A percentile compares a stretch with the other conserved stretches of the same genome.
These are phyloP conservation scores for Colletotrichum truncatum DNA, from an alignment of 2,329 filamentous ascomycete species.

Conservation along the genomic window DNA sequence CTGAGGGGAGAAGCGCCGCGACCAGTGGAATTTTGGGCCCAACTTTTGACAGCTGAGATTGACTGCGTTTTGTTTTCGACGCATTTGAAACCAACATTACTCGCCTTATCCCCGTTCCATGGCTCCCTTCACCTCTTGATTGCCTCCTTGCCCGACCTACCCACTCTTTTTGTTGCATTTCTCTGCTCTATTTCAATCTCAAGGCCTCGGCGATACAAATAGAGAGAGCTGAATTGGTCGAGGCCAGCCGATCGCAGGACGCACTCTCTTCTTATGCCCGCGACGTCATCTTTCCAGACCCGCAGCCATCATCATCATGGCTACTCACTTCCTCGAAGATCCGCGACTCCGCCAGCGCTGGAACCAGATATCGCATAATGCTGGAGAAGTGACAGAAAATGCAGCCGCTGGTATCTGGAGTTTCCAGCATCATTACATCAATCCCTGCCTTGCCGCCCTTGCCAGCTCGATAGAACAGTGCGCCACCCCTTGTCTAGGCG, in stretches of 20 bases:
- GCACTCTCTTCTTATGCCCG: constrained; percentile 2
- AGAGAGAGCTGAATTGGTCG: constrained; percentile 4
- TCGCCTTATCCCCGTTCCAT: constrained; percentile 18
- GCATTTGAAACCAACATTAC: constrained; percentile 29
- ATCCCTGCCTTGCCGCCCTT: constrained; percentile 79
- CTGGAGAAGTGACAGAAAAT: constrained; percentile 89
- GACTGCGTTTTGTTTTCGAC: constrained; percentile 24
- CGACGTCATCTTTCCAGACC: constrained; percentile 20
- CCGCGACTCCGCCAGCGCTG: constrained; percentile 92
- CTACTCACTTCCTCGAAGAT: constrained; percentile 70
- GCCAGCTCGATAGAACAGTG: constrained; percentile 76
- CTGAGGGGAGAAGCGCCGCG: not conserved
- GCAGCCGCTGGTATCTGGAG: constrained; percentile 92
- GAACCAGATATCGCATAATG: constrained; percentile 90
- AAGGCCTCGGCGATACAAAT: constrained; percentile 14
- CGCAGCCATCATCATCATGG: constrained; percentile 50
- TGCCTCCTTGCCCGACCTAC: not conserved
- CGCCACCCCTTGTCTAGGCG: constrained; percentile 74
- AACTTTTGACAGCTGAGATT: constrained; percentile 26
- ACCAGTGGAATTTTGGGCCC: constrained; percentile 29
- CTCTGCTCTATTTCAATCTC: not conserved
- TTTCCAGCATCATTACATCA: constrained; percentile 86
- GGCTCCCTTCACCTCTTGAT: constrained; percentile 12
- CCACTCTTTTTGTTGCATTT: not conserved
- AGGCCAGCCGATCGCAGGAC: constrained; percentile 11